Conservation (phyloP, 495 filamentous ascomycete species). For the Xylaria bambusicola region DNA sequence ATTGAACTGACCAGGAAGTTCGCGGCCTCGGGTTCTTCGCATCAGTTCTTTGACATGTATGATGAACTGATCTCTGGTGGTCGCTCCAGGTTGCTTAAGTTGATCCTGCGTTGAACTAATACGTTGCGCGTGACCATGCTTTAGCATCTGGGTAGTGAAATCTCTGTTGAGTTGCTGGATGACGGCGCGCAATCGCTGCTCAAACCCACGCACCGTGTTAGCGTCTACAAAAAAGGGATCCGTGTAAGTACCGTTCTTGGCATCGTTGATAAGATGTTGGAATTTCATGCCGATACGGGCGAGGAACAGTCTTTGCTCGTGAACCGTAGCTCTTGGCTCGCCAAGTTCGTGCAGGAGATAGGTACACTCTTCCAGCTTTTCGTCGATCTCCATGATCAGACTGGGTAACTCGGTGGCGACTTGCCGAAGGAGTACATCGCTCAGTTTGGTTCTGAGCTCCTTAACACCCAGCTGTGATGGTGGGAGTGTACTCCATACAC, state of each 20-base stretch:
- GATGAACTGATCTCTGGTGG: slow-evolving; percentile 41
- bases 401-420: slow-evolving; percentile 59
- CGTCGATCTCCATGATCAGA: slow-evolving; percentile 59
- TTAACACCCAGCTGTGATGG: slow-evolving; percentile 49
- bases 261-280: slow-evolving; percentile 49
- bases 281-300: slow-evolving; percentile 55
- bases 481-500: slow-evolving; percentile 47
- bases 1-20: slow-evolving; percentile 56
- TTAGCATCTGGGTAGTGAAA: slow-evolving; percentile 54
- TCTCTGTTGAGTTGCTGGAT: slow-evolving; percentile 57
- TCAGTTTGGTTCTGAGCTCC: slow-evolving; percentile 52
- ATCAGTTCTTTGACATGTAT: slow-evolving; percentile 43
- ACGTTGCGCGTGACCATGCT: slow-evolving; percentile 45
- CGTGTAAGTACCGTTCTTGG: slow-evolving; percentile 59
- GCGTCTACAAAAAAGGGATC: slow-evolving; percentile 56
- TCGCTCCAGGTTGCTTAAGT: not conserved
- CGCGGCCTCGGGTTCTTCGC: slow-evolving; percentile 42
- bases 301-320: slow-evolving; percentile 57
- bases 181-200: slow-evolving; percentile 60
- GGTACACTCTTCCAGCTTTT: slow-evolving; percentile 35
- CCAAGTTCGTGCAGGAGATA: slow-evolving; percentile 50
- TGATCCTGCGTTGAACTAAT: slow-evolving; percentile 22
- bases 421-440: slow-evolving; percentile 57
- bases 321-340: slow-evolving; percentile 42
- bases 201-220: slow-evolving; percentile 33